Base-by-base conservation (phyloP, 1,139 yeast species). In the Suhomyces bokatorum region DNA sequence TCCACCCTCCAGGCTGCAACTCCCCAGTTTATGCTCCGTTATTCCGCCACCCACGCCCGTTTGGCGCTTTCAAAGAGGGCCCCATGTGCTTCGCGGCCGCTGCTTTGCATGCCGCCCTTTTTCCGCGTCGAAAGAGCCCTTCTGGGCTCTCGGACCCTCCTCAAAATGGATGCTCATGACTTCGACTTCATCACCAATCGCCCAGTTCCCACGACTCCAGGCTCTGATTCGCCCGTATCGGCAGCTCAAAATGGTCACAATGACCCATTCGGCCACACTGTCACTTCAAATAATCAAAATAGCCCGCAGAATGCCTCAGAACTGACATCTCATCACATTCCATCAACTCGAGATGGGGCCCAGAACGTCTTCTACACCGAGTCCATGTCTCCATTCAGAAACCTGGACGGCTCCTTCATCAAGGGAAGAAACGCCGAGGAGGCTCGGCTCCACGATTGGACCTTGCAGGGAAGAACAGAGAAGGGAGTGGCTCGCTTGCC, bases 361-460 rank as follows among this genome's bases (percentile, higher is more conserved):
- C 48, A 39, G 3, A 42, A 45, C n/a, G 34, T 33, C 20, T 12
- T n/a, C n/a, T 45, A 45, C 26, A 13, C 31, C 6, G 50, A 49
- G 29, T 32, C 59, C 15, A 47, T 55, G 35, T 62, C 73, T 4
- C 71, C 74, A 2, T 73, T 58, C 60, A 47, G 77, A 52, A 63
- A 77, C 62, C 42, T 50, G 8, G 73, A 70, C 48, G 77, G 75
- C 9, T 49, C 67, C 39, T 67, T 68, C 36, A 62, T 70, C n/a
- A 70, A 69, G 44, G 83, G 81, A 2, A 54, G 54, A 1, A 76
- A 65, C 34, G 65, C 81, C 26, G 68, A 68, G 42, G 83, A 78
- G 45, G 81, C 83, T n/a, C 64, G 84, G 49, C 58, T 78, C n/a
- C 73, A 78, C 52, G 75, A 72, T 15, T 60, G 61, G 34, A 79